A percentile compares a stretch with the other conserved stretches of the same genome.
Conservation (phyloP, 1,139 yeast genomes). For the Geotrichum carabidarum region DNA sequence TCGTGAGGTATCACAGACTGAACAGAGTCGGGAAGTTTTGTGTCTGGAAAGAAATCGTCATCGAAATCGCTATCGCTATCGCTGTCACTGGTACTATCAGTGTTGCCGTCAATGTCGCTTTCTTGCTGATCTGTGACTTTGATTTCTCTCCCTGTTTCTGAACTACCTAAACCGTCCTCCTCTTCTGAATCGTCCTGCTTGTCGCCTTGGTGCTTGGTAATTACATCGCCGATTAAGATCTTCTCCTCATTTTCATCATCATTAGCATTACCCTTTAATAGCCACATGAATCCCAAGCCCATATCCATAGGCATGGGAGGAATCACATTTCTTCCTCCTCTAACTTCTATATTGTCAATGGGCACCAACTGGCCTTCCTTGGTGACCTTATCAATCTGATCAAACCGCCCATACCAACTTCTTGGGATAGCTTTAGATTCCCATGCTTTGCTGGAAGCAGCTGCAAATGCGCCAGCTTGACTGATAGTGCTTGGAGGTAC, state of each 20-base stretch:
- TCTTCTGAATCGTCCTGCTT: constrained; percentile 21
- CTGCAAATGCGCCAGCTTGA: constrained; percentile 84
- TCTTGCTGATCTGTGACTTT: background rate
- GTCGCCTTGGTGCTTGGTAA: background rate
- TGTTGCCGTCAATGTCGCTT: constrained; percentile 26
- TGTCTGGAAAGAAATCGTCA: constrained; percentile 25
- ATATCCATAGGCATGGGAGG: constrained; percentile 82
- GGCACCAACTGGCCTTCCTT: constrained; percentile 51
- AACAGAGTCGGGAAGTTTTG: constrained; percentile 22
- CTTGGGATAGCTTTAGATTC: constrained; percentile 57
- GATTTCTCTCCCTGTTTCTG: background rate
- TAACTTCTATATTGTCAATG: constrained; percentile 49
- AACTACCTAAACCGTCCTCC: constrained; percentile 22
- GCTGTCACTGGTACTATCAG: constrained; percentile 22
- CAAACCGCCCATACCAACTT: constrained; percentile 75
- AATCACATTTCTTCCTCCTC: constrained; percentile 54
- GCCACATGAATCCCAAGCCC: constrained; percentile 84
- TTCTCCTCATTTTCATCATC: constrained; percentile 34
- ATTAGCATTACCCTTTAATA: constrained; percentile 52
- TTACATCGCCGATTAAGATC: too few species aligned
- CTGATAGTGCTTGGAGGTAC: constrained; percentile 79
- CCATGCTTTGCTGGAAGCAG: constrained; percentile 82
- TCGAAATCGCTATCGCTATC: constrained; percentile 28
- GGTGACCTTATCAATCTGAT: constrained; percentile 61
- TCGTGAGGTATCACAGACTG: constrained; percentile 14